phyloP scores from a whole-genome alignment of 2,329 filamentous ascomycete genomes.

The Blastomyces silverae region DNA sequence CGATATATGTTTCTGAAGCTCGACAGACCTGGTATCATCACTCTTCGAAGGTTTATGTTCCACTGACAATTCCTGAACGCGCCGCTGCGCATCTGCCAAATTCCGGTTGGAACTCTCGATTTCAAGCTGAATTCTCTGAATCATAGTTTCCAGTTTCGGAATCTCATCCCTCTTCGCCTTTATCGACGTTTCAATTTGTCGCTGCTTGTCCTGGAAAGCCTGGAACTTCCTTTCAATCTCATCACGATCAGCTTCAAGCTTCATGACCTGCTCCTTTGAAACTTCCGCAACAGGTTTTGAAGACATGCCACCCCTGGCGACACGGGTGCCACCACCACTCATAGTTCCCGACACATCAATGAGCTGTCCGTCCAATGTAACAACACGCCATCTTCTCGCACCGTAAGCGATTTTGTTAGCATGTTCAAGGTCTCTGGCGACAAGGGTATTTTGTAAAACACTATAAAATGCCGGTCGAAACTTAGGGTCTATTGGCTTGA shows the following conservation, averaged over 20 bases:
- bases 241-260: constrained; percentile 82
- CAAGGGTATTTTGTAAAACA: constrained; percentile 88
- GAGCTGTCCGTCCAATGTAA: constrained; percentile 87
- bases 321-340: constrained; percentile 89
- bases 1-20: constrained; percentile 69
- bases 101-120: constrained; percentile 81
- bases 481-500: constrained; percentile 78
- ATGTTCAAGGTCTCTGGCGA: constrained; percentile 87
- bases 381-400: constrained; percentile 87
- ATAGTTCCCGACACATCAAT: constrained; percentile 99
- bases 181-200: constrained; percentile 67
- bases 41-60: constrained; percentile 74
- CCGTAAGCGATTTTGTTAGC: constrained; percentile 97
- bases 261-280: constrained; percentile 77
- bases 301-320: constrained; percentile 91
- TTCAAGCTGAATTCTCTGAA: constrained; percentile 85
- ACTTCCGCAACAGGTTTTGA: constrained; percentile 86
- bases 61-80: constrained; percentile 73
- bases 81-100: constrained; percentile 72
- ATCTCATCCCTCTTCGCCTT: constrained; percentile 69
- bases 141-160: constrained; percentile 77
- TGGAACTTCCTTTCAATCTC: constrained; percentile 73
- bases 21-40: constrained; percentile 66
- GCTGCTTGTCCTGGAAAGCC: constrained; percentile 76
- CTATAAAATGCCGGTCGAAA: constrained; percentile 92